Base-by-base conservation (phyloP, 352 stramenopile species). In the Peronospora belbahrii region DNA sequence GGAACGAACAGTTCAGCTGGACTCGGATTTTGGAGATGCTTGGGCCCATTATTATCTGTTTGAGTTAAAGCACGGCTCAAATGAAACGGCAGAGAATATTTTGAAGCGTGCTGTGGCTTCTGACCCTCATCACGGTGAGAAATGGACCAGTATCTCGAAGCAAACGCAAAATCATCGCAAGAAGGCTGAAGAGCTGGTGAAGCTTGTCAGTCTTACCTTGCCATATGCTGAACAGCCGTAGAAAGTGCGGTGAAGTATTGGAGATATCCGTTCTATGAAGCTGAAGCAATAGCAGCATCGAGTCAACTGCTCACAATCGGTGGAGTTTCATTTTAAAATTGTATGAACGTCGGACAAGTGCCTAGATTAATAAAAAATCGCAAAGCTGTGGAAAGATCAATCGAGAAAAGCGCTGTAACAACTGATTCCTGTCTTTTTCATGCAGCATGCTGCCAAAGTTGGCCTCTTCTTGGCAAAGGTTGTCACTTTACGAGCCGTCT, bases 21-120 rank as follows among this genome's bases (percentile, higher is more conserved):
- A 99, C 58, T 65, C 82, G 4, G 94, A 98, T 63, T 83, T 97
- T 33, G 97, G 96, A 11, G 97, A 99, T 67, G 90, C 88, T 9
- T 99, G 96, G 96, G 95, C 89, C 3, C 83, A 94, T 36, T 98
- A 97, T 63, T 99, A 98, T 65, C 74, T 93, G 9, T 99, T 99
- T 65, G 96, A 99, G 65, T 58, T 94, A 14, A 80, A 97, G 49
- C 74, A 95, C 47, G 95, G 93, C 7, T 83, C 59, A 0, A 72
- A 85, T 33, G 63, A 59, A 20, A 73, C 93, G n/a, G 71, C 91
- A 17, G 70, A 94, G 5, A 82, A 94, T 31, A 77, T 98, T 6
- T 27, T 88, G 6, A 65, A 90, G 41, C 73, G 85, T 24, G 97
- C 93, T 59, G 66, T 97, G 6, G 62, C 47, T 4, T 90, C 89